phyloP scores from a whole-genome alignment of 345 rosid species.

The Rhodomyrtus tomentosa region DNA sequence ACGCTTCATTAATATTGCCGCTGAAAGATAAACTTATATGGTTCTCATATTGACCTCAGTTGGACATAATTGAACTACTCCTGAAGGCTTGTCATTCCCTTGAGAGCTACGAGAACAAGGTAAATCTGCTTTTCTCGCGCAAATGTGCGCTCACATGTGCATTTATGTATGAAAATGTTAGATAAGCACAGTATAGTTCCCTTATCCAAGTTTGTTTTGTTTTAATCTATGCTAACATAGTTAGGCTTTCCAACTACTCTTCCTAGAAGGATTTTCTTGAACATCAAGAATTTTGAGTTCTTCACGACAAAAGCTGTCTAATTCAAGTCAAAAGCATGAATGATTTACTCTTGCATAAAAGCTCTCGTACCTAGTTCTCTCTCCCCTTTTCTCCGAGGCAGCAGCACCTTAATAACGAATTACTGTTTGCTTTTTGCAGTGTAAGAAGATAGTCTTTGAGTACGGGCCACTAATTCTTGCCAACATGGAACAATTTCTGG shows the following conservation, averaged over 20 bases:
- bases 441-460: slow-evolving; percentile 81
- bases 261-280: background rate
- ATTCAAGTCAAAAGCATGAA: background rate
- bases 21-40: background rate
- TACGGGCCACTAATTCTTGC: slow-evolving; percentile 69
- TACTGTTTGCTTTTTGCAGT: slow-evolving; percentile 26
- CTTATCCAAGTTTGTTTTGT: background rate
- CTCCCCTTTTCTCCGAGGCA: background rate
- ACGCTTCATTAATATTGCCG: background rate
- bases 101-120: slow-evolving; percentile 48
- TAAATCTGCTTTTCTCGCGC: slow-evolving; percentile 4
- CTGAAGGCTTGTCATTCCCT: slow-evolving; percentile 70
- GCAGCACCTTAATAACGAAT: background rate
- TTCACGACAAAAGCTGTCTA: background rate
- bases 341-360: background rate
- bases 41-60: slow-evolving; percentile 13
- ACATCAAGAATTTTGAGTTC: background rate
- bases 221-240: background rate
- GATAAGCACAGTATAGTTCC: background rate
- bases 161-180: background rate
- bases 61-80: slow-evolving; percentile 60
- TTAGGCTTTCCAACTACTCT: background rate
- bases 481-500: slow-evolving; percentile 66
- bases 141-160: background rate
- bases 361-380: background rate